Base-by-base conservation (phyloP, 164 flowering plant genomes). In the Annona cherimola region DNA sequence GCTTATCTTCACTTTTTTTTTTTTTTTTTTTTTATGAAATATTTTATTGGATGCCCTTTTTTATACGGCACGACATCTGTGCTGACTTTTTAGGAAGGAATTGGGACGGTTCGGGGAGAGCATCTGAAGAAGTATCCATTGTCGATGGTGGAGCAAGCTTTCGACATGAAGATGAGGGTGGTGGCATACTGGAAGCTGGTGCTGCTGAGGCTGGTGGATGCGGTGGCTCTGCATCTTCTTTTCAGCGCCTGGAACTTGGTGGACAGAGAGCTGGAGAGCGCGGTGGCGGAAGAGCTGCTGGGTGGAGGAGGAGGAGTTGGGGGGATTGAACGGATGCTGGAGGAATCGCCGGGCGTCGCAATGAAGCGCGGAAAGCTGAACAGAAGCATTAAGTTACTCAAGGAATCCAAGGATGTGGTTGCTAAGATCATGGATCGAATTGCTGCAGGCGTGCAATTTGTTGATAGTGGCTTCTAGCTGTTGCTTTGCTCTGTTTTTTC, bases 141-240 rank as follows among this genome's bases (percentile, higher is more conserved):
- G 50, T 2, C 71, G n/a, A 67, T 63, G 20, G 42, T 77, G 3
- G 61, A 64, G 5, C 75, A 78, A 11, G 86, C 84, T 3, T 78
- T 81, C 20, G 86, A 84, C 68, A 45, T 84, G 83, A 80, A 78
- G 60, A 78, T 78, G 81, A 69, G 79, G 42, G 64, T 71, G 41
- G 41, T 62, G 2, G 79, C 79, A 2, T 82, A 82, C 39, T 82
- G 85, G 85, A 76, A 69, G 74, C 61, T 82, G 2, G 83, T 82
- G 3, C 20, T 78, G 5, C 54, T 45, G 19, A 76, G 85, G 71
- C 8, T 82, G 65, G 83, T 78, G 0, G 83, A 82, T 63, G 54
- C 35, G 3, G 9, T 78, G 19, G 83, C 81, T 1, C 55, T 76
- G 8, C 78, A 76, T 41, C 50, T 82, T 59, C 69, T 71, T 46